A percentile compares a stretch with the other conserved stretches of the same genome.
These are phyloP conservation scores for Ogataea nitratoaversa DNA, from an alignment of 805 yeast species.

Conservation along the genomic window DNA sequence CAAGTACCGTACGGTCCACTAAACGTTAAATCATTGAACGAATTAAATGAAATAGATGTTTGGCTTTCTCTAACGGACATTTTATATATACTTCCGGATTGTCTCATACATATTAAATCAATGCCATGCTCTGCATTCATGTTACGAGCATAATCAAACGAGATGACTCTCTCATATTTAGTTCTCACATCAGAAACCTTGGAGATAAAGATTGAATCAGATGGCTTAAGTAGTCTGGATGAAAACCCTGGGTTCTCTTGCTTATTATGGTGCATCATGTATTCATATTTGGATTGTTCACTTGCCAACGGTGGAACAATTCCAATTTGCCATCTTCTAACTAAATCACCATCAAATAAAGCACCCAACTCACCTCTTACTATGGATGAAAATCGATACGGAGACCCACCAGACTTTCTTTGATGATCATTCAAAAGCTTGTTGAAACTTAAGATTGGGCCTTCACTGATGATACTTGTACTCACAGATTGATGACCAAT, in stretches of 20 bases:
- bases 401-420: slow-evolving; percentile 56
- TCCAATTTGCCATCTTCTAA: slow-evolving; percentile 79
- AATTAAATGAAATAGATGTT: slow-evolving; percentile 58
- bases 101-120: slow-evolving; percentile 81
- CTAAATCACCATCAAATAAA: slow-evolving; percentile 69
- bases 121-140: slow-evolving; percentile 45
- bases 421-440: slow-evolving; percentile 57
- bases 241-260: slow-evolving; percentile 15
- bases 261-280: slow-evolving; percentile 13
- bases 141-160: slow-evolving; percentile 78
- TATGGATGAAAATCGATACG: slow-evolving; percentile 64
- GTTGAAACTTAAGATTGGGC: slow-evolving; percentile 56
- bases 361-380: slow-evolving; percentile 74
- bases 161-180: slow-evolving; percentile 74
- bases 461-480: slow-evolving; percentile 34
- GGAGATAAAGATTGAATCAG: slow-evolving; percentile 67
- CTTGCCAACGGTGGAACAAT: slow-evolving; percentile 38
- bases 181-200: slow-evolving; percentile 71
- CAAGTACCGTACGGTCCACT: slow-evolving; percentile 56
- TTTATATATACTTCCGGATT: slow-evolving; percentile 80
- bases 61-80: slow-evolving; percentile 72
- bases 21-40: slow-evolving; percentile 60
- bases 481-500: slow-evolving; percentile 7
- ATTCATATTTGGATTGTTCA: slow-evolving; percentile 21
- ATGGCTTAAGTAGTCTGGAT: slow-evolving; percentile 18